phyloP scores from a whole-genome alignment of 2,329 filamentous ascomycete species.

The Grosmannia serpens region DNA sequence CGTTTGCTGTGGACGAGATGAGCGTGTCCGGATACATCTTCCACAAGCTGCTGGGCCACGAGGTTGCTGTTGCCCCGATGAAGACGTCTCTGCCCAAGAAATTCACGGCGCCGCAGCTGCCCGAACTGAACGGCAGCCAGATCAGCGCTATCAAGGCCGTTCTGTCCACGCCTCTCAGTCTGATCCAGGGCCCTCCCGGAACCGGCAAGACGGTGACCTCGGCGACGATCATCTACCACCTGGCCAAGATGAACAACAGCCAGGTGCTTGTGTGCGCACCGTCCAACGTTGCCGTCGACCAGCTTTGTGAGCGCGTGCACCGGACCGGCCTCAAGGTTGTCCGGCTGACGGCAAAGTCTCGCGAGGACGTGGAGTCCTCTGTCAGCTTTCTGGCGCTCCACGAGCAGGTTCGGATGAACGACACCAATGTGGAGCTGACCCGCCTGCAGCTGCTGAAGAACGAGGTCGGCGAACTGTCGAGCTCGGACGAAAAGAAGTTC shows the following conservation, averaged over 20 bases:
- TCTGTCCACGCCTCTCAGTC: constrained; percentile 79
- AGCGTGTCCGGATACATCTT: constrained; percentile 98
- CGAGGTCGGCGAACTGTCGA: constrained; percentile 82
- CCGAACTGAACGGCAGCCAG: constrained; percentile 90
- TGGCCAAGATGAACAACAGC: constrained; percentile 88
- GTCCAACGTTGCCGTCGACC: constrained; percentile 96
- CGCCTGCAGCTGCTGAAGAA: constrained; percentile 90
- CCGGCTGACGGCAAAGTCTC: constrained; percentile 94
- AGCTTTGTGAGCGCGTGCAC: constrained; percentile 94
- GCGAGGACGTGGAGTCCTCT: constrained; percentile 97
- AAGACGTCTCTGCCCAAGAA: constrained; percentile 94
- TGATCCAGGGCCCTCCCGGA: constrained; percentile 94
- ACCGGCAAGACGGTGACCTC: constrained; percentile 98
- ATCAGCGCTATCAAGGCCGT: constrained; percentile 95
- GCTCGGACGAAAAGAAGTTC: constrained; percentile 96
- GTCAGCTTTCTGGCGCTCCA: constrained; percentile 92
- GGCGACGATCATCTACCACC: constrained; percentile 94
- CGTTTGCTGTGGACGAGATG: constrained; percentile 94
- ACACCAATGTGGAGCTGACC: constrained; percentile 84
- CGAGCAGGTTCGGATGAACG: constrained; percentile 94
- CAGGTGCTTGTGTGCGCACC: constrained; percentile 95
- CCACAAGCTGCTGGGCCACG: constrained; percentile 88
- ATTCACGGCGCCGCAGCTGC: constrained; percentile 87
- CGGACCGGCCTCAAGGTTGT: constrained; percentile 92
- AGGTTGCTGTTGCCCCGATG: constrained; percentile 88